These are phyloP conservation scores for Paecilomyces sp. DNA, from an alignment of 2,329 filamentous ascomycete genomes.

Conservation along the genomic window DNA sequence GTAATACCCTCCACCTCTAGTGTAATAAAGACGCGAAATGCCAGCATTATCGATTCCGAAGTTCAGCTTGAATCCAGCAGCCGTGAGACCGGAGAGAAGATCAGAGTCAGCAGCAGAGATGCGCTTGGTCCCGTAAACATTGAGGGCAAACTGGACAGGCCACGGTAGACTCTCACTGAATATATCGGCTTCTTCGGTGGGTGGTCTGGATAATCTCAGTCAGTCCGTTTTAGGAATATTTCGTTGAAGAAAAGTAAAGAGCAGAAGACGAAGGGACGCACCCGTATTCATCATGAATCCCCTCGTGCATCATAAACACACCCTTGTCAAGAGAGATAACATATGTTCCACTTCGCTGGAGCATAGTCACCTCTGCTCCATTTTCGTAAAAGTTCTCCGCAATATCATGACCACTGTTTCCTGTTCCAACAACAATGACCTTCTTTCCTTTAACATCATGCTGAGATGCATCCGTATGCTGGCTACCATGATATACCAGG, in stretches of 20 bases:
- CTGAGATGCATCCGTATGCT: slow-evolving; percentile 35
- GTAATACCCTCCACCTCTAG: slow-evolving; percentile 51
- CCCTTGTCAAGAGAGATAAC: slow-evolving; percentile 41
- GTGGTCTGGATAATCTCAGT: slow-evolving; percentile 22
- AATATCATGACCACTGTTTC: slow-evolving; percentile 46
- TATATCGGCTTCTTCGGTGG: slow-evolving; percentile 46
- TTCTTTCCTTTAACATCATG: slow-evolving; percentile 35
- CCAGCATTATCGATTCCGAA: slow-evolving; percentile 35
- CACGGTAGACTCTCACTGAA: slow-evolving; percentile 40
- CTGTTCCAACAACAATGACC: slow-evolving; percentile 43
- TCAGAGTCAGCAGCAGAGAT: slow-evolving; percentile 37
- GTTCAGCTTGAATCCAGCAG: slow-evolving; percentile 40
- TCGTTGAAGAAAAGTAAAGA: background rate
- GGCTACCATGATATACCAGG: slow-evolving; percentile 35
- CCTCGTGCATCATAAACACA: slow-evolving; percentile 38
- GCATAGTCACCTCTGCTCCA: slow-evolving; percentile 46
- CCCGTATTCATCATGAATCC: slow-evolving; percentile 37
- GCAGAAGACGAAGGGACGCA: background rate
- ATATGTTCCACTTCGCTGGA: slow-evolving; percentile 47
- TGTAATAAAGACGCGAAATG: slow-evolving; percentile 38
- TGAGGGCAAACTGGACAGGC: slow-evolving; percentile 41
- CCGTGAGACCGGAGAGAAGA: slow-evolving; percentile 38
- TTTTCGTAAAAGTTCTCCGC: slow-evolving; percentile 45
- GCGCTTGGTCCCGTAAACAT: slow-evolving; percentile 33
- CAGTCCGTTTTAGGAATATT: background rate